A percentile compares a stretch with the other conserved stretches of the same genome.
These are phyloP conservation scores for Arthrobotrys pseudoclavata DNA, from an alignment of 2,329 filamentous ascomycete genomes.

Conservation along the genomic window DNA sequence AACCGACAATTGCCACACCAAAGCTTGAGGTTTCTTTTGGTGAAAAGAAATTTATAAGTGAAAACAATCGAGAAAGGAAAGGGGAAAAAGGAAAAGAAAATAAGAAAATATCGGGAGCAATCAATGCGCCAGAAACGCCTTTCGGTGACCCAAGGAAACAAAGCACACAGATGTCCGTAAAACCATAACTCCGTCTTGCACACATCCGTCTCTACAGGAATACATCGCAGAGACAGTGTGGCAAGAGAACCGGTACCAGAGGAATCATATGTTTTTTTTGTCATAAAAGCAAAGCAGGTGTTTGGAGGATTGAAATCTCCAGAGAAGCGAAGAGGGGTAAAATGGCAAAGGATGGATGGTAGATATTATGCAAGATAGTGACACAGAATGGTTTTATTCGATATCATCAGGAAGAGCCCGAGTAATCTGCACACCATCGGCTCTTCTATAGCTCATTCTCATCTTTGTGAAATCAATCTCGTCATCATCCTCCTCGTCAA, in stretches of 20 bases:
- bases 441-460: conserved; percentile 63
- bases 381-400: conserved; percentile 45
- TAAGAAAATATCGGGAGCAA: conserved; percentile 47
- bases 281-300: conserved; percentile 57
- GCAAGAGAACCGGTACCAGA: conserved; percentile 49
- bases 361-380: not conserved
- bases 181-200: conserved; percentile 55
- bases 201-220: not conserved
- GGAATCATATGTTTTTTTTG: conserved; percentile 47
- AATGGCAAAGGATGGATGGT: conserved; percentile 39
- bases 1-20: conserved; percentile 59
- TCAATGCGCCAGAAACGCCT: conserved; percentile 58
- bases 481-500: conserved; percentile 62
- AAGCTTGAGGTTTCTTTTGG: conserved; percentile 28
- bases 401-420: conserved; percentile 62
- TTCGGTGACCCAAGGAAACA: conserved; percentile 56
- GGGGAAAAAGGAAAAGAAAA: conserved; percentile 35
- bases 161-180: conserved; percentile 59
- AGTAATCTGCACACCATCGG: conserved; percentile 64
- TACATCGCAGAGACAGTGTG: not conserved
- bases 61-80: conserved; percentile 27
- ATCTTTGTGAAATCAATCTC: conserved; percentile 63
- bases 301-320: not conserved
- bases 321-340: conserved; percentile 32
- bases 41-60: conserved; percentile 27